phyloP scores from a whole-genome alignment of 2,329 filamentous ascomycete genomes.

The Venturia carpophila region DNA sequence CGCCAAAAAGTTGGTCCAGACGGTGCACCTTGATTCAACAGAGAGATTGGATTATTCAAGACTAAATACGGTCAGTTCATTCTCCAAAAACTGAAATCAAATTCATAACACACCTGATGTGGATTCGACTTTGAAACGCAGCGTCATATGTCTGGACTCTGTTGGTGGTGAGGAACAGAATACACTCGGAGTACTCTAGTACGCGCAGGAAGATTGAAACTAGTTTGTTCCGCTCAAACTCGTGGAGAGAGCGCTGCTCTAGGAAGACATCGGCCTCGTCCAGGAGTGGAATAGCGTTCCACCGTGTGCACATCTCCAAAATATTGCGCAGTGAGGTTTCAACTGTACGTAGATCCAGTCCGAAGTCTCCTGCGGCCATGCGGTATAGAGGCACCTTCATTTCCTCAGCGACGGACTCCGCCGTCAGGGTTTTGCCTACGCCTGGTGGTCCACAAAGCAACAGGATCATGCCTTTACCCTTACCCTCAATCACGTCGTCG shows the following conservation, averaged over 20 bases:
- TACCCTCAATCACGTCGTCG: conserved; percentile 46
- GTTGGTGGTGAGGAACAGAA: conserved; percentile 30
- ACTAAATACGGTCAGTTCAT: background rate
- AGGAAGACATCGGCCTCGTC: conserved; percentile 27
- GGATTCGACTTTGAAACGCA: conserved; percentile 27
- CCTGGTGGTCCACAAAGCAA: conserved; percentile 45
- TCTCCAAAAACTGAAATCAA: conserved; percentile 23
- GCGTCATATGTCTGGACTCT: conserved; percentile 27
- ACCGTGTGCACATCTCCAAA: conserved; percentile 38
- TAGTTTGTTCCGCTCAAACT: conserved; percentile 24
- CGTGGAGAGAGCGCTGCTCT: conserved; percentile 18
- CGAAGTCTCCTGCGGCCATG: conserved; percentile 45
- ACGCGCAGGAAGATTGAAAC: conserved; percentile 21
- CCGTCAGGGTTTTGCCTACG: conserved; percentile 48
- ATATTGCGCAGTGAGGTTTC: conserved; percentile 40
- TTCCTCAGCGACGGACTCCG: conserved; percentile 43
- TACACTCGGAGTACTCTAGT: conserved; percentile 26
- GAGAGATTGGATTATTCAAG: conserved; percentile 24
- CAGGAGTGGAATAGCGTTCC: conserved; percentile 20
- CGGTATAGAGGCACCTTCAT: conserved; percentile 45
- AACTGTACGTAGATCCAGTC: conserved; percentile 35
- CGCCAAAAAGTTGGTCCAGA: conserved; percentile 21
- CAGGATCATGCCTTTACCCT: conserved; percentile 46
- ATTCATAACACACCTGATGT: conserved; percentile 19
- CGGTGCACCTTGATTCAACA: conserved; percentile 19